These are phyloP conservation scores for Phytophthora nicotianae DNA, from an alignment of 352 stramenopile genomes.

Conservation along the genomic window DNA sequence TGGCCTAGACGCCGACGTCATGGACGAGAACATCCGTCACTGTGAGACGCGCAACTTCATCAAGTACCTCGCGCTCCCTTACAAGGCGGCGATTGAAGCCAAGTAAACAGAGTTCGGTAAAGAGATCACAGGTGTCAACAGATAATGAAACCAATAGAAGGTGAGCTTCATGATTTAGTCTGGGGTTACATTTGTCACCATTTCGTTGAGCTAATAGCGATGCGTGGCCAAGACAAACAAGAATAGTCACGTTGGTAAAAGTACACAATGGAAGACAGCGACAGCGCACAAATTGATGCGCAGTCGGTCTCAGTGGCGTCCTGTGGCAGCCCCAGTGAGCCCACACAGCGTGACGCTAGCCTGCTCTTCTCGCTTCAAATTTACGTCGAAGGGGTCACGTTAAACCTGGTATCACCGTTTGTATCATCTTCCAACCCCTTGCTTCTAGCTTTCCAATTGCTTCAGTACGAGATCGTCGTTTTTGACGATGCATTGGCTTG, in stretches of 20 bases:
- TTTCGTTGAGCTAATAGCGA: too few species aligned
- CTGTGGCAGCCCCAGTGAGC: not conserved
- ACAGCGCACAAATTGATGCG: not conserved
- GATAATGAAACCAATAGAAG: conserved; percentile 6
- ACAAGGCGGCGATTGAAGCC: conserved; percentile 57
- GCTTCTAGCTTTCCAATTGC: conserved; percentile 50
- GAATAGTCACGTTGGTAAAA: not conserved
- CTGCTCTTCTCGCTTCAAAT: conserved; percentile 58
- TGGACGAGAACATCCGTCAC: conserved; percentile 78
- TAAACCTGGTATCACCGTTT: not conserved
- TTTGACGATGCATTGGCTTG: conserved; percentile 30
- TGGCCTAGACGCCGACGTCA: conserved; percentile 79
- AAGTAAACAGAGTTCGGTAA: conserved; percentile 25
- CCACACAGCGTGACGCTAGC: not conserved
- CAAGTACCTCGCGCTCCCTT: conserved; percentile 80
- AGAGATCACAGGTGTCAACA: not conserved
- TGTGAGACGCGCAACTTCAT: conserved; percentile 88
- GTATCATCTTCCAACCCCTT: conserved; percentile 2
- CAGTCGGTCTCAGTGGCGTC: conserved; percentile 10
- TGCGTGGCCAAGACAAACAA: too few species aligned
- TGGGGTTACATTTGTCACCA: too few species aligned
- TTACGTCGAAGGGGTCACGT: conserved; percentile 31
- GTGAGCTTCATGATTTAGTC: conserved; percentile 1
- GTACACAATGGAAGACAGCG: not conserved
- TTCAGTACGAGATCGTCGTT: conserved; percentile 59